These are phyloP conservation scores for Penicillium mononematosum DNA, from an alignment of 495 filamentous ascomycete genomes.

Conservation along the genomic window DNA sequence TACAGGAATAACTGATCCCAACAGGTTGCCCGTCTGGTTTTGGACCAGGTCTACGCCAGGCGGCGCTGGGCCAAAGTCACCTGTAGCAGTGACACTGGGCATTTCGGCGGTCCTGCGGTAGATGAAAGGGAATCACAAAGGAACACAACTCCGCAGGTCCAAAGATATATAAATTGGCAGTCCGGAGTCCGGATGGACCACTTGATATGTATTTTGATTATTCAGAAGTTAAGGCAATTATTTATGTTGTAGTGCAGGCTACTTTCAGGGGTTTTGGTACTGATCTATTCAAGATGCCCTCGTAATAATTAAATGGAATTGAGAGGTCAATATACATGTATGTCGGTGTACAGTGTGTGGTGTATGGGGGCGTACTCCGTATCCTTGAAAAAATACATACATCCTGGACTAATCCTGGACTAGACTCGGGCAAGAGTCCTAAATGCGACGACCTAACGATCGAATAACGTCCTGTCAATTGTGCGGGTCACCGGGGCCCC, in stretches of 20 bases:
- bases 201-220: neutral
- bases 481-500: too few relatives aligned
- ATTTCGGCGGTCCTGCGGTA: neutral
- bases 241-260: neutral
- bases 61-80: neutral
- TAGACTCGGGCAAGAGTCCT: too few relatives aligned
- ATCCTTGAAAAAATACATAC: too few relatives aligned
- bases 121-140: neutral
- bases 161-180: neutral
- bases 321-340: too few relatives aligned
- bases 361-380: too few relatives aligned
- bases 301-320: neutral
- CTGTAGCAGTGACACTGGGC: neutral
- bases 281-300: neutral
- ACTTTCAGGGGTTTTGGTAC: neutral
- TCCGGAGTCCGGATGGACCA: neutral
- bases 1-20: slow-evolving; percentile 1
- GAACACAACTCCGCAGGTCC: neutral
- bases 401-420: too few relatives aligned
- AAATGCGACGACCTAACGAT: too few relatives aligned
- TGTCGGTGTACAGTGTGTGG: too few relatives aligned
- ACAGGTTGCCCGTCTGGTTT: neutral
- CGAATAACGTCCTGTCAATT: too few relatives aligned
- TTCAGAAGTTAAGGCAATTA: neutral
- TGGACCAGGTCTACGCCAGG: neutral